Percentiles rank a stretch among this genome's conserved stretches.
Evolutionary conservation across 768 basidiomycete genomes (phyloP).

Genomic region (Agrocybe praecox): DNA sequence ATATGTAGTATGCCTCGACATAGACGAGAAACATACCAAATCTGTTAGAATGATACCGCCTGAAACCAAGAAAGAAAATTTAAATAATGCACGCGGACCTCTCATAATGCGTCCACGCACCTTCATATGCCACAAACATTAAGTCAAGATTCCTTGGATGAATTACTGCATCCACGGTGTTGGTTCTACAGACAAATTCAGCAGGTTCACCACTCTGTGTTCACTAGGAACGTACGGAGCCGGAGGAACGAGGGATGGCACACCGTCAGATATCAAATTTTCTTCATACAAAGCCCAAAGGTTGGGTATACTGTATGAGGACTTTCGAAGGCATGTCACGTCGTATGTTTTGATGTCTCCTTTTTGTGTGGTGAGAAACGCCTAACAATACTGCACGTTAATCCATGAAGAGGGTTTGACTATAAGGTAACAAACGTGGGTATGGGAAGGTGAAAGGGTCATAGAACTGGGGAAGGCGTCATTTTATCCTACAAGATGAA

Average conservation of each 20-base stretch:
- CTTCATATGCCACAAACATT: conserved; percentile 75
- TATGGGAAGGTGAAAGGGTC: conserved; percentile 66
- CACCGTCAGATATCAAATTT: conserved; percentile 43
- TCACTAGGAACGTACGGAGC: conserved; percentile 15
- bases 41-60: conserved; percentile 65
- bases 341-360: conserved; percentile 77
- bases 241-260: conserved; percentile 29
- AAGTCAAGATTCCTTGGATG: conserved; percentile 78
- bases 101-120: conserved; percentile 32
- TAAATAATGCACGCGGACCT: too few species aligned
- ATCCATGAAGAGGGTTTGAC: neutral
- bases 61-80: conserved; percentile 22
- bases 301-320: conserved; percentile 71
- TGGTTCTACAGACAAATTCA: conserved; percentile 32
- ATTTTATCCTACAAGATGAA: conserved; percentile 4
- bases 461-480: conserved; percentile 46
- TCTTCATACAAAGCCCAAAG: conserved; percentile 76
- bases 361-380: conserved; percentile 48
- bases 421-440: conserved; percentile 52
- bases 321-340: conserved; percentile 65
- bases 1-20: neutral
- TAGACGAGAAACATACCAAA: conserved; percentile 43
- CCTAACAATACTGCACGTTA: conserved; percentile 29
- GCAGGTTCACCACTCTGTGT: neutral
- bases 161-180: conserved; percentile 60